phyloP scores from a whole-genome alignment of 1,284 basidiomycete genomes.

The Malassezia restricta region DNA sequence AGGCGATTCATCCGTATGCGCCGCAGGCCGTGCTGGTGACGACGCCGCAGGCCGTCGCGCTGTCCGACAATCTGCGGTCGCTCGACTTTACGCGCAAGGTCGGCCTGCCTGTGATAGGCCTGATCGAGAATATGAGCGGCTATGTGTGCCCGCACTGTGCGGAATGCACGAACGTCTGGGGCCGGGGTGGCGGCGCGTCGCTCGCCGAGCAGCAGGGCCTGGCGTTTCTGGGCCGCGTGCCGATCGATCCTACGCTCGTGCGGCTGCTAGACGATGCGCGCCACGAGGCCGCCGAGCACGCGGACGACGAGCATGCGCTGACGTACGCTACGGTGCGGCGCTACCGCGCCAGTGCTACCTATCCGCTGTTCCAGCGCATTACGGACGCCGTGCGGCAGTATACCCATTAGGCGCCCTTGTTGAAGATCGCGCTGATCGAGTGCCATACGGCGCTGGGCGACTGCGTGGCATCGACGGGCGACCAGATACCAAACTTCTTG shows the following conservation, averaged over 20 bases:
- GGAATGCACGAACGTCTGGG: slow-evolving; percentile 88
- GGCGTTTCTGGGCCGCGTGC: slow-evolving; percentile 73
- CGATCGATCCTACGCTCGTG: slow-evolving; percentile 85
- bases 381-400: slow-evolving; percentile 21
- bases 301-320: slow-evolving; percentile 24
- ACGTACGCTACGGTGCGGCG: slow-evolving; percentile 31
- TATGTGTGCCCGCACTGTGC: slow-evolving; percentile 77
- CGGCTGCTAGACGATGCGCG: slow-evolving; percentile 65
- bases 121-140: slow-evolving; percentile 98
- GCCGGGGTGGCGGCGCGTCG: slow-evolving; percentile 72
- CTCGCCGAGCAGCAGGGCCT: slow-evolving; percentile 61
- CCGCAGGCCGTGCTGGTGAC: slow-evolving; percentile 84
- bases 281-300: neutral
- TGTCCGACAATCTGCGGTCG: slow-evolving; percentile 89
- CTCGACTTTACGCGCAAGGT: slow-evolving; percentile 85
- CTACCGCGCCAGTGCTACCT: slow-evolving; percentile 35
- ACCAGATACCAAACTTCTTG: slow-evolving; percentile 60
- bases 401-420: slow-evolving; percentile 13
- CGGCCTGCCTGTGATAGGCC: slow-evolving; percentile 71
- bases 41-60: slow-evolving; percentile 89
- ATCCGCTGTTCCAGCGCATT: slow-evolving; percentile 39
- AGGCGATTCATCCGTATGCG: slow-evolving; percentile 60
- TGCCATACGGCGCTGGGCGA: slow-evolving; percentile 83
- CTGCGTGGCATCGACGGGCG: slow-evolving; percentile 80
- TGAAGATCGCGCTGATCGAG: slow-evolving; percentile 53